Evolutionary conservation across 495 filamentous ascomycete genomes (phyloP).

Genomic region (Annulohypoxylon stygium): DNA sequence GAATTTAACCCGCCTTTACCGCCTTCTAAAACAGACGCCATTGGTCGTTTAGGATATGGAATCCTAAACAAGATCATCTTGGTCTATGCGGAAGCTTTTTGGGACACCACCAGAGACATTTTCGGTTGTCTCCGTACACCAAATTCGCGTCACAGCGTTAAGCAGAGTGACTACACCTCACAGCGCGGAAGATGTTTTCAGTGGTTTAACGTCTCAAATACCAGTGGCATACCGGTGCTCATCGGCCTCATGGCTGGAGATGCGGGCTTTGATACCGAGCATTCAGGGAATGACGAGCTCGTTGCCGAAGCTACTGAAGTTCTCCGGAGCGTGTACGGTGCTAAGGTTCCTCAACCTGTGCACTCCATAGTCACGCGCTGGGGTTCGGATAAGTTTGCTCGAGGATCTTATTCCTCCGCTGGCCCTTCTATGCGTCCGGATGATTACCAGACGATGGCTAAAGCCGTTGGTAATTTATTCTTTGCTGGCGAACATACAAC

Average conservation of each 20-base stretch:
- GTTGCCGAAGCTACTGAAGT: constrained; percentile 83
- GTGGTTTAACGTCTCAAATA: constrained; percentile 95
- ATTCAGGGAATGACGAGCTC: constrained; percentile 76
- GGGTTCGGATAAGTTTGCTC: constrained; percentile 87
- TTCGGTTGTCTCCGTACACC: constrained; percentile 89
- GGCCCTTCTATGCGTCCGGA: constrained; percentile 81
- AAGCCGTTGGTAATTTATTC: constrained; percentile 84
- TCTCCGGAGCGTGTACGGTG: constrained; percentile 72
- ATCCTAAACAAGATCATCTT: constrained; percentile 95
- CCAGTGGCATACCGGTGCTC: constrained; percentile 85
- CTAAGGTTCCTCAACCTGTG: constrained; percentile 73
- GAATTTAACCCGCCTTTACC: constrained; percentile 87
- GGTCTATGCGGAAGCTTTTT: constrained; percentile 90
- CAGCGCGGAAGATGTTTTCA: constrained; percentile 88
- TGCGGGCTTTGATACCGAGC: constrained; percentile 89
- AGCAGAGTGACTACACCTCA: constrained; percentile 66
- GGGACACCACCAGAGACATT: constrained; percentile 92
- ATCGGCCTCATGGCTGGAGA: constrained; percentile 97
- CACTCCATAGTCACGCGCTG: constrained; percentile 96
- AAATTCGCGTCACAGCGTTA: constrained; percentile 63
- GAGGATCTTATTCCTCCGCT: constrained; percentile 94
- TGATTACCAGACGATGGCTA: constrained; percentile 96
- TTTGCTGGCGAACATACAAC: constrained; percentile 98
- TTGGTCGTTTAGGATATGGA: constrained; percentile 91
- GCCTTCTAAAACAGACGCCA: constrained; percentile 83